Conservation (phyloP, 352 stramenopile genomes). For the Phytophthora brassicae region DNA sequence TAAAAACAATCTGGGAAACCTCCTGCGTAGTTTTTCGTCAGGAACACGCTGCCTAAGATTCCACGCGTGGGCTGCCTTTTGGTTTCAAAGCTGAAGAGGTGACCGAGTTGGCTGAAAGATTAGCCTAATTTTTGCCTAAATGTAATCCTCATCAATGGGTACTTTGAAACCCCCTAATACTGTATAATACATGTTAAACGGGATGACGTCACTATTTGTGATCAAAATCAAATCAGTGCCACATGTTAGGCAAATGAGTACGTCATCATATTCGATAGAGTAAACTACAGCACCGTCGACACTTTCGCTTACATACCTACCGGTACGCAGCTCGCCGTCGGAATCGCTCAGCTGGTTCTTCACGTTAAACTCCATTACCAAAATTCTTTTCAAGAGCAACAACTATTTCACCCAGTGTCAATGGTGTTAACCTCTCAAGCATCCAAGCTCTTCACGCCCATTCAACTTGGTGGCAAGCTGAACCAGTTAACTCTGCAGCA, state of each 20-base stretch:
- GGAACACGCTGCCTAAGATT: no score
- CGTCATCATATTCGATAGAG: conserved; percentile 6
- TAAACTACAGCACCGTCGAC: conserved; percentile 7
- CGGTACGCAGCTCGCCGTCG: background rate
- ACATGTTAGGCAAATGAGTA: no score
- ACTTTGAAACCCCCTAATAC: conserved; percentile 7
- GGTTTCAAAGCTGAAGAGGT: no score
- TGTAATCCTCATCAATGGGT: conserved; percentile 6
- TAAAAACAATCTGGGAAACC: no score
- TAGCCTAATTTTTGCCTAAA: conserved; percentile 1
- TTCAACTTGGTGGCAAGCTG: conserved; percentile 34
- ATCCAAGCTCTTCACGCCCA: conserved; percentile 35
- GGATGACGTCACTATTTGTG: no score
- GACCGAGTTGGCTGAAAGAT: background rate
- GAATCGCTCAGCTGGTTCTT: background rate
- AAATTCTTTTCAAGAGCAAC: conserved; percentile 3
- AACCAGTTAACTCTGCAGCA: conserved; percentile 49
- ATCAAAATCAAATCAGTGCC: no score
- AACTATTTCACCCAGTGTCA: background rate
- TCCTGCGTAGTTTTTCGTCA: no score
- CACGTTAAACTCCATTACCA: conserved; percentile 6
- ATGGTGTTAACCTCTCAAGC: conserved; percentile 28
- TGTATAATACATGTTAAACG: background rate
- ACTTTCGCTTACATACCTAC: conserved; percentile 5
- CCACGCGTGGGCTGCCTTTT: no score